phyloP scores from a whole-genome alignment of 2,329 filamentous ascomycete species.

The Fusarium sp. region DNA sequence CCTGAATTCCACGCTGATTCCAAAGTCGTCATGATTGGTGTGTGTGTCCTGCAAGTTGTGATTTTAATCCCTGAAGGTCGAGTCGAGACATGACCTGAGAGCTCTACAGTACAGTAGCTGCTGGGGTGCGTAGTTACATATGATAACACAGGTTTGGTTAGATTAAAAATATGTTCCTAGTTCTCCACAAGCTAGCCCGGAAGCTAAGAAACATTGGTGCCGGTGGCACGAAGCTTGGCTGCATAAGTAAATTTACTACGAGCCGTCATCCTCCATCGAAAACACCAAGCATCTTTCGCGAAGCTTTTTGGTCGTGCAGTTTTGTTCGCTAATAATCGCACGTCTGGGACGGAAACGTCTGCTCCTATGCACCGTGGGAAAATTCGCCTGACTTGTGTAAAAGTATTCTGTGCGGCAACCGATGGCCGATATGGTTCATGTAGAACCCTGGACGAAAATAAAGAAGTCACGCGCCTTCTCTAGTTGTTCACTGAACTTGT shows the following conservation, averaged over 20 bases:
- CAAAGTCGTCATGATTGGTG: conserved; percentile 9
- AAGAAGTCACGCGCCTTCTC: neutral
- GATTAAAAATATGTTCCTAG: neutral
- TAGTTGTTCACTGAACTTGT: neutral
- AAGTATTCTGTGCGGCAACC: neutral
- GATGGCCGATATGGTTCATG: neutral
- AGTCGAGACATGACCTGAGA: neutral
- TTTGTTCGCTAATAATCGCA: neutral
- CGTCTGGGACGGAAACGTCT: no score
- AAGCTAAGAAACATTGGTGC: conserved; percentile 1
- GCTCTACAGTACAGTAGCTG: neutral
- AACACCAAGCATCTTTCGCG: neutral
- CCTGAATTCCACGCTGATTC: neutral
- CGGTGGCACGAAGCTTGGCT: conserved; percentile 1
- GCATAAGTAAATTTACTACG: neutral
- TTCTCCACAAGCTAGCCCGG: conserved; percentile 4
- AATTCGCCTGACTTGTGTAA: neutral
- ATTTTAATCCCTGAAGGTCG: neutral
- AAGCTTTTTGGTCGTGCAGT: neutral
- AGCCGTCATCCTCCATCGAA: neutral
- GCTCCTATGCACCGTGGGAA: neutral
- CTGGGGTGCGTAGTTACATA: neutral
- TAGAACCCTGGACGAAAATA: neutral
- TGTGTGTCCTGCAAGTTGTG: neutral
- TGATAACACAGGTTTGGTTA: conserved; percentile 4